Base-by-base conservation (phyloP, 2,329 filamentous ascomycete genomes). In the Fusarium domesticum region DNA sequence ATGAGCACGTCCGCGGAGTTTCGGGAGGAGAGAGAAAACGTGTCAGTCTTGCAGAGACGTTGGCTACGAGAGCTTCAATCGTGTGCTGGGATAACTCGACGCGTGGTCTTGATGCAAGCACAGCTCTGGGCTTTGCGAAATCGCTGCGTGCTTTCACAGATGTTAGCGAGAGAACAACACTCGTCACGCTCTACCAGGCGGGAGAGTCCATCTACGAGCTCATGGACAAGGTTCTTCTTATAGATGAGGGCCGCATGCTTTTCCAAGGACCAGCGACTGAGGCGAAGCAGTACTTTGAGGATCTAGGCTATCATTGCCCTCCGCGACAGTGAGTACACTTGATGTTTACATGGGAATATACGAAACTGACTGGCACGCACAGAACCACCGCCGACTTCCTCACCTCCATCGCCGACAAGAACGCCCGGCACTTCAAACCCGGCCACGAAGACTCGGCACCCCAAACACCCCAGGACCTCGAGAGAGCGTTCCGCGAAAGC, bases 21-120 rank as follows among this genome's bases (percentile, higher is more conserved):
- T 87, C 83, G 36, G 88, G 88, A 56, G 88, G 88, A 45, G 88
- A 93, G 68, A 72, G 87, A 30, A 92, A 91, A 64, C 84, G 87
- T 59, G 87, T 89, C 7, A 84, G 82, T 17, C 89, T 92, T 51
- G 85, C 85, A 2, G 87, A 92, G 65, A 87, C 85, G 1, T 68
- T 92, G 17, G 83, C 85, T 5, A 85, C 85, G 6, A 85, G 87
- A 63, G 82, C 82, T 1, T 82, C 84, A 0, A 83, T 91, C 1
- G 81, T 87, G 25, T 84, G 83, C 50, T 91, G 85, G 85, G 87
- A 92, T 56, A 92, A 92, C 63, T 84, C 80, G 1, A 92, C 87
- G 1, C 75, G 87, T 37, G 88, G 88, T n/a, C 71, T 92, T 0
- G 87, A 93, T 60, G 84, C 86, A 1, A 87, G 83, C 1, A 91